A percentile compares a stretch with the other conserved stretches of the same genome.
These are phyloP conservation scores for Penicillium soppii DNA, from an alignment of 495 filamentous ascomycete genomes.

Conservation along the genomic window DNA sequence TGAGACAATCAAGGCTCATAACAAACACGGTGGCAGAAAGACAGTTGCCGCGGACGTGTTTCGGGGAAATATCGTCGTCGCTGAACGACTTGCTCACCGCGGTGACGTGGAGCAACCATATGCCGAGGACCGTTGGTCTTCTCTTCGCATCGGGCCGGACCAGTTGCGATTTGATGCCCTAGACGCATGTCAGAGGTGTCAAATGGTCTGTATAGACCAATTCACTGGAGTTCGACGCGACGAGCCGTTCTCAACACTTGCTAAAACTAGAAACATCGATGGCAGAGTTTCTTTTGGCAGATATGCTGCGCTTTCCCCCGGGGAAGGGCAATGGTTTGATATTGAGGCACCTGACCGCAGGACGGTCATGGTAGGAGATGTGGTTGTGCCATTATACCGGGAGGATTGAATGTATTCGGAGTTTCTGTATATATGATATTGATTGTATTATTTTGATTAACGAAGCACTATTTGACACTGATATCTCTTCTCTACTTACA, in stretches of 20 bases:
- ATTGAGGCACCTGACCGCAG: slow-evolving; percentile 14
- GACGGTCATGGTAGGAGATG: slow-evolving; percentile 46
- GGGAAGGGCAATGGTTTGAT: slow-evolving; percentile 19
- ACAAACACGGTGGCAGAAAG: slow-evolving; percentile 35
- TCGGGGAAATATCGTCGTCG: slow-evolving; percentile 80
- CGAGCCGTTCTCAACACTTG: slow-evolving; percentile 85
- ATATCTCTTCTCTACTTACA: too few species aligned
- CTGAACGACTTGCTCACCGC: slow-evolving; percentile 41
- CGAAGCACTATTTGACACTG: too few species aligned
- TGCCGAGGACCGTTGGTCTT: slow-evolving; percentile 50
- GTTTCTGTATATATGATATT: neutral
- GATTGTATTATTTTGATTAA: too few species aligned
- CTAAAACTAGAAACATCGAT: slow-evolving; percentile 77
- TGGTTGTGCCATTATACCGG: slow-evolving; percentile 32
- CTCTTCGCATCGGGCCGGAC: slow-evolving; percentile 34
- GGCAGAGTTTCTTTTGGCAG: slow-evolving; percentile 85
- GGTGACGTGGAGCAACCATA: slow-evolving; percentile 53
- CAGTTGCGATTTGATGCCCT: slow-evolving; percentile 62
- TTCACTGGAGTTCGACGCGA: slow-evolving; percentile 71
- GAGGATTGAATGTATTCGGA: slow-evolving; percentile 6
- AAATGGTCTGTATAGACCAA: slow-evolving; percentile 95
- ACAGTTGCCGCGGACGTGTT: slow-evolving; percentile 72
- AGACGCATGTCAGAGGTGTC: slow-evolving; percentile 81
- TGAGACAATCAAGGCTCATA: slow-evolving; percentile 56
- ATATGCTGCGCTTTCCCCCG: slow-evolving; percentile 54